phyloP scores from a whole-genome alignment of 352 stramenopile genomes.

The Phytophthora megakarya region DNA sequence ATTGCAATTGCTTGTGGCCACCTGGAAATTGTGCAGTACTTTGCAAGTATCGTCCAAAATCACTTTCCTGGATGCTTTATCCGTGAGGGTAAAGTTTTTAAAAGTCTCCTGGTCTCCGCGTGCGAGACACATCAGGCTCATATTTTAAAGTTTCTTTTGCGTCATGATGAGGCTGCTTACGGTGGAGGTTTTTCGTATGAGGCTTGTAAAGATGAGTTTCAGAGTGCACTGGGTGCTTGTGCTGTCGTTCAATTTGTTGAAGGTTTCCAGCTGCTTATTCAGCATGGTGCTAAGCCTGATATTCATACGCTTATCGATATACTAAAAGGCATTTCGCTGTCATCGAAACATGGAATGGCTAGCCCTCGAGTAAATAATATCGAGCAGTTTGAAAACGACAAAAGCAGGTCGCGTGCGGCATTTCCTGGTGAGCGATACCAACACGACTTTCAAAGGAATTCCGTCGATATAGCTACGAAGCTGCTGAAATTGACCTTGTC shows the following conservation, averaged over 20 bases:
- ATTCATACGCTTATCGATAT: slow-evolving; percentile 37
- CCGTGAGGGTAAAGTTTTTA: slow-evolving; percentile 39
- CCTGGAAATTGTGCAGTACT: slow-evolving; percentile 46
- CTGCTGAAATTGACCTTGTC: slow-evolving; percentile 41
- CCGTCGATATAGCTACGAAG: slow-evolving; percentile 16
- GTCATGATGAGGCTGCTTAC: slow-evolving; percentile 11
- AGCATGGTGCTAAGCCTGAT: slow-evolving; percentile 39
- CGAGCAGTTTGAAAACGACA: slow-evolving; percentile 21
- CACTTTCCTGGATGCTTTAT: slow-evolving; percentile 53
- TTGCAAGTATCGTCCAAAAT: slow-evolving; percentile 47
- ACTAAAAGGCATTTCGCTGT: slow-evolving; percentile 34
- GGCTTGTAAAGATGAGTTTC: slow-evolving; percentile 46
- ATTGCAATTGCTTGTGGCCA: slow-evolving; percentile 54
- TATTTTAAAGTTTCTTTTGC: slow-evolving; percentile 51
- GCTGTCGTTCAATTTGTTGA: slow-evolving; percentile 45
- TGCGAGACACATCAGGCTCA: slow-evolving; percentile 41
- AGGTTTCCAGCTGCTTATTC: slow-evolving; percentile 45
- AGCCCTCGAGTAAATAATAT: slow-evolving; percentile 10
- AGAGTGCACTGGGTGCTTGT: slow-evolving; percentile 43
- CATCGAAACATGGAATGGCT: slow-evolving; percentile 7
- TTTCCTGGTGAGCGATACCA: slow-evolving; percentile 26
- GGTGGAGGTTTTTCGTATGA: slow-evolving; percentile 49
- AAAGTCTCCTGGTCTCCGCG: slow-evolving; percentile 53
- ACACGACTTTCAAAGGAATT: slow-evolving; percentile 27
- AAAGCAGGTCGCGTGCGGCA: not conserved